Conservation (phyloP, 2,329 filamentous ascomycete genomes). For the Aureobasidium sp. region DNA sequence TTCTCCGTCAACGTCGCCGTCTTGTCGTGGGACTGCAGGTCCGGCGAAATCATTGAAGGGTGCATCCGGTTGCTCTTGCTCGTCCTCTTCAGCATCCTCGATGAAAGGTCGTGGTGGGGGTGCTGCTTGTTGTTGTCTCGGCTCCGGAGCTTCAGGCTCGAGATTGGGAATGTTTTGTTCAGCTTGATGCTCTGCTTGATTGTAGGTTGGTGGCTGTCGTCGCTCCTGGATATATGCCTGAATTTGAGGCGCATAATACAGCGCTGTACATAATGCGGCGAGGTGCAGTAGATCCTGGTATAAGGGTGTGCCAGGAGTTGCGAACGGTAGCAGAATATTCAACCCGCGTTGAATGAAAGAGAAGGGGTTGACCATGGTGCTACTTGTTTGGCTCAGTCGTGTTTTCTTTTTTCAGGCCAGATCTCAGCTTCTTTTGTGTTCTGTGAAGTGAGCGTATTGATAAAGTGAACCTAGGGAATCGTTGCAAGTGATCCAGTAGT, state of each 20-base stretch:
- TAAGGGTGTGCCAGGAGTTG: conserved; percentile 37
- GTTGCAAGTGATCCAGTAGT: neutral
- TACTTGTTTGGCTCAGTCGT: neutral
- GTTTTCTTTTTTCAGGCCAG: neutral
- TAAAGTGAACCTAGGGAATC: too few relatives aligned
- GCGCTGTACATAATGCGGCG: conserved; percentile 31
- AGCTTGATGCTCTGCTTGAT: conserved; percentile 7
- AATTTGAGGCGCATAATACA: conserved; percentile 40
- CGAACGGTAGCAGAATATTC: conserved; percentile 40
- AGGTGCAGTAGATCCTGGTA: conserved; percentile 39
- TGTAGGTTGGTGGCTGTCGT: neutral
- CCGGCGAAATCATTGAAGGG: neutral
- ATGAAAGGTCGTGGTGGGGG: neutral
- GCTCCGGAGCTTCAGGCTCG: neutral
- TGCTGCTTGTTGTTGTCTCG: neutral
- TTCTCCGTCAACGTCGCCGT: conserved; percentile 14
- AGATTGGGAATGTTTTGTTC: neutral
- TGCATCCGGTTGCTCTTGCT: conserved; percentile 5
- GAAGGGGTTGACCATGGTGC: neutral
- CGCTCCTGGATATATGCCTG: conserved; percentile 27
- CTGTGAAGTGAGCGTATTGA: neutral
- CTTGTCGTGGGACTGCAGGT: neutral
- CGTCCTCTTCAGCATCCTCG: conserved; percentile 11
- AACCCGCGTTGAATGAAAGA: conserved; percentile 16
- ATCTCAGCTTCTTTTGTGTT: neutral